Evolutionary conservation across 179 eudicot genomes (phyloP).

Genomic region (Beta corolliflora): DNA sequence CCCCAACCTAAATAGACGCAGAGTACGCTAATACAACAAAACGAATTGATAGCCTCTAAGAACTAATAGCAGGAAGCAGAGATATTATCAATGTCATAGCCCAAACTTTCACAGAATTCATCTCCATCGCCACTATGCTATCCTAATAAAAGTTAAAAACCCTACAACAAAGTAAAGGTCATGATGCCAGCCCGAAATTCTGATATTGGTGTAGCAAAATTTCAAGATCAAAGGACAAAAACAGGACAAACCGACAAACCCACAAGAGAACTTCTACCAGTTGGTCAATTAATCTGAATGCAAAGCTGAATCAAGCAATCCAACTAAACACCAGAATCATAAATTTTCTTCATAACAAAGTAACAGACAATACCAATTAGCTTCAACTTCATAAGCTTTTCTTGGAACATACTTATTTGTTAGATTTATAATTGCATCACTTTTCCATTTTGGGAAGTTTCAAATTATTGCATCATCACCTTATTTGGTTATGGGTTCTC

Average conservation of each 20-base stretch:
- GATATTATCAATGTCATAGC: not conserved
- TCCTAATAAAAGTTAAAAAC: no score
- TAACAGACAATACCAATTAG: not conserved
- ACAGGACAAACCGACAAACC: not conserved
- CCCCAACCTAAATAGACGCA: not conserved
- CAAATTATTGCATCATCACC: no score
- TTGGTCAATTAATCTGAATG: no score
- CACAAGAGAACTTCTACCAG: not conserved
- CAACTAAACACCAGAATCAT: not conserved
- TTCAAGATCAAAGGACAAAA: not conserved
- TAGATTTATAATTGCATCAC: no score
- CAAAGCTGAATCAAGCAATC: not conserved
- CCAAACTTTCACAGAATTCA: not conserved
- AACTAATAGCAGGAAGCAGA: not conserved
- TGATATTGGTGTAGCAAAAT: not conserved
- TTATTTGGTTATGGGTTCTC: no score
- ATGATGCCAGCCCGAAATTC: no score
- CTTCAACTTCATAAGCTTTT: constrained; percentile 5
- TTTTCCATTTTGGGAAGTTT: no score
- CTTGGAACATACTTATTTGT: not conserved
- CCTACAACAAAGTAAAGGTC: not conserved
- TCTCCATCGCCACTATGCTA: not conserved
- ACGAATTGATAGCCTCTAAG: not conserved
- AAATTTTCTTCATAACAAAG: not conserved
- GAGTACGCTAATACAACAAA: not conserved